These are phyloP conservation scores for Trypanosoma boissoni DNA, from an alignment of 208 protist species.

Conservation along the genomic window DNA sequence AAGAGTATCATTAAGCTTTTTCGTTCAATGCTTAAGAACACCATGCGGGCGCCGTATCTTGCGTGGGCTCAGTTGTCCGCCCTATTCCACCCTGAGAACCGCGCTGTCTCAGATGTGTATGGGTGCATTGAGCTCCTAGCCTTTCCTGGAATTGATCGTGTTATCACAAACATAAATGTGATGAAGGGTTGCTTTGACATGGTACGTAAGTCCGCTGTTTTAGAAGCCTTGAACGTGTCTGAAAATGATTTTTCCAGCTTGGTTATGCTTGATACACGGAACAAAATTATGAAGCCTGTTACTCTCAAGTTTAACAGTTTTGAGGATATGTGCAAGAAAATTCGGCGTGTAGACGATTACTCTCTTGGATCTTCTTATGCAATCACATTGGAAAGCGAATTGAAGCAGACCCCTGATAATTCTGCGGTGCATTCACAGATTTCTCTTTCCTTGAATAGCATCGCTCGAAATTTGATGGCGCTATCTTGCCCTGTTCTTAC, in stretches of 20 bases:
- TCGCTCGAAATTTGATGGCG: conserved; percentile 25
- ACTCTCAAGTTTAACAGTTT: conserved; percentile 19
- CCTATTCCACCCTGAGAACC: conserved; percentile 48
- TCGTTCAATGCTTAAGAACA: conserved; percentile 42
- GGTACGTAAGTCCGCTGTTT: conserved; percentile 51
- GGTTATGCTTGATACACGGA: conserved; percentile 25
- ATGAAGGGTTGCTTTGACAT: conserved; percentile 59
- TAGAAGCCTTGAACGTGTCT: conserved; percentile 35
- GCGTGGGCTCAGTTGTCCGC: conserved; percentile 86
- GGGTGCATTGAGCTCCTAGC: conserved; percentile 80
- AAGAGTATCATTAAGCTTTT: conserved; percentile 63
- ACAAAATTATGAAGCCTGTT: conserved; percentile 21
- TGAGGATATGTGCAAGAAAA: conserved; percentile 30
- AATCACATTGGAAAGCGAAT: conserved; percentile 11
- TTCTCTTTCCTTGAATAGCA: too few species aligned
- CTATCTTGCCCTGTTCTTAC: conserved; percentile 18
- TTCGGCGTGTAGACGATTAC: conserved; percentile 15
- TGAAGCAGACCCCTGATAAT: not conserved
- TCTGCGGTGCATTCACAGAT: too few species aligned
- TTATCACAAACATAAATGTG: conserved; percentile 78
- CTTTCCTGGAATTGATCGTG: conserved; percentile 80
- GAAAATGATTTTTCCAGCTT: conserved; percentile 26
- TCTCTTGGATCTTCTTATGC: conserved; percentile 21
- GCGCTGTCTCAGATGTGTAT: conserved; percentile 62
- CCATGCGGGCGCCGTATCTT: conserved; percentile 79